These are phyloP conservation scores for Calvatia gigantea DNA, from an alignment of 768 basidiomycete genomes.

Conservation along the genomic window DNA sequence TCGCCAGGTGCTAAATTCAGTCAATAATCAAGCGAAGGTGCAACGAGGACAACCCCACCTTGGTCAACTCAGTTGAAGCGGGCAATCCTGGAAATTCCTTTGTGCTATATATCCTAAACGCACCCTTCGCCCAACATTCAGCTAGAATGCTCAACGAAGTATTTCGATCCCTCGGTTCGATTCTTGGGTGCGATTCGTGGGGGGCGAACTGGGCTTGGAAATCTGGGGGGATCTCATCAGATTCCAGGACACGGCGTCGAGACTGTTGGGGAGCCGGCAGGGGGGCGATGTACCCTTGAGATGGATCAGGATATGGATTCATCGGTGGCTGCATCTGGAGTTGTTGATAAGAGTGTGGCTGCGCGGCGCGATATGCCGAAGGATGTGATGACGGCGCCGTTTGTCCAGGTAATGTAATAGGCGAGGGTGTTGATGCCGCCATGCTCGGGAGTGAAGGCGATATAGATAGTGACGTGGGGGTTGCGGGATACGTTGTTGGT, in stretches of 20 bases:
- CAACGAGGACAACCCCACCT: slow-evolving; percentile 33
- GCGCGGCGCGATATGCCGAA: background rate
- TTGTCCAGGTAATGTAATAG: background rate
- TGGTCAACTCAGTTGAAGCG: slow-evolving; percentile 65
- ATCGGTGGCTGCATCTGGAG: background rate
- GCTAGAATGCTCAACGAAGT: slow-evolving; percentile 44
- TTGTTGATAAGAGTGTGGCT: background rate
- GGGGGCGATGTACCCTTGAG: slow-evolving; percentile 19
- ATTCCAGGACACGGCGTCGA: background rate
- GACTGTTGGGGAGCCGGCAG: slow-evolving; percentile 12
- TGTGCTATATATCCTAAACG: slow-evolving; percentile 65
- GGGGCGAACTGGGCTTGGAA: slow-evolving; percentile 5
- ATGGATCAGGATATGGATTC: slow-evolving; percentile 8
- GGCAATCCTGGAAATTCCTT: slow-evolving; percentile 69
- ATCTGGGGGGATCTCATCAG: background rate
- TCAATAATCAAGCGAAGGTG: background rate
- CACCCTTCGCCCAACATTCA: slow-evolving; percentile 55
- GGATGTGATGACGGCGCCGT: background rate
- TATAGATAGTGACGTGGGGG: background rate
- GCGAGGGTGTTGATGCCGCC: background rate
- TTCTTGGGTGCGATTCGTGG: slow-evolving; percentile 1
- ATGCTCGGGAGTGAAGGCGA: background rate
- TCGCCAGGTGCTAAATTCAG: slow-evolving; percentile 36
- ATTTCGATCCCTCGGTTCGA: slow-evolving; percentile 18
- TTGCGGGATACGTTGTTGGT: background rate